These are phyloP conservation scores for Mucor sp. DNA, from an alignment of 371 early-diverging fungal genomes.

Conservation along the genomic window DNA sequence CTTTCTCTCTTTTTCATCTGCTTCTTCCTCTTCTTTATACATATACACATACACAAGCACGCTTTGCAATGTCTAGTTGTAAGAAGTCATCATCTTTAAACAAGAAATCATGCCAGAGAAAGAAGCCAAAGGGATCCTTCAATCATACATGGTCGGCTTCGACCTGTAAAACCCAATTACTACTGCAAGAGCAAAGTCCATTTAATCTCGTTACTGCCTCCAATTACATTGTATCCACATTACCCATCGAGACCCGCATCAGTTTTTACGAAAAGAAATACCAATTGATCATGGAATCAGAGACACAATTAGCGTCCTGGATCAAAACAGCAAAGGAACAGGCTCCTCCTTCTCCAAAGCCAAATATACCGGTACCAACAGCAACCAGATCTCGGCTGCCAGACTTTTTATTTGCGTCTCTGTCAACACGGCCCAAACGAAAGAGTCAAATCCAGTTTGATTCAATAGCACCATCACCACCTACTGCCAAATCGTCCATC, in stretches of 20 bases:
- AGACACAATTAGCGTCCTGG: constrained; percentile 18
- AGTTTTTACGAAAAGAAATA: constrained; percentile 19
- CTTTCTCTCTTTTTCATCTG: neutral
- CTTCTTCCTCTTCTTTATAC: neutral
- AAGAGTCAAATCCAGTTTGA: neutral
- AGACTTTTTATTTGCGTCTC: constrained; percentile 12
- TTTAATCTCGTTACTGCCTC: neutral
- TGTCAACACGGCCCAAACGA: constrained; percentile 10
- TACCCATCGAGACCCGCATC: constrained; percentile 15
- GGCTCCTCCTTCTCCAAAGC: neutral
- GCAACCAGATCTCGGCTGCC: constrained; percentile 9
- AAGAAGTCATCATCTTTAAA: neutral
- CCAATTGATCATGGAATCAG: constrained; percentile 9
- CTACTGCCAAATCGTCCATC: constrained; percentile 13
- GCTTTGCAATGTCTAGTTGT: neutral
- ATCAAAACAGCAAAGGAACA: constrained; percentile 14
- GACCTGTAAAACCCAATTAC: neutral
- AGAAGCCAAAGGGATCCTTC: neutral
- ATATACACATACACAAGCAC: neutral
- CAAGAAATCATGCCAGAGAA: neutral
- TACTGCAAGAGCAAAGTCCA: neutral
- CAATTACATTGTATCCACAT: neutral
- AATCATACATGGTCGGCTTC: constrained; percentile 13
- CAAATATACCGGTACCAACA: neutral
- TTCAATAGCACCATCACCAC: neutral